Percentiles rank a stretch among this genome's conserved stretches.
Conservation (phyloP, 306 rosid species). For the Quercus dentata region DNA sequence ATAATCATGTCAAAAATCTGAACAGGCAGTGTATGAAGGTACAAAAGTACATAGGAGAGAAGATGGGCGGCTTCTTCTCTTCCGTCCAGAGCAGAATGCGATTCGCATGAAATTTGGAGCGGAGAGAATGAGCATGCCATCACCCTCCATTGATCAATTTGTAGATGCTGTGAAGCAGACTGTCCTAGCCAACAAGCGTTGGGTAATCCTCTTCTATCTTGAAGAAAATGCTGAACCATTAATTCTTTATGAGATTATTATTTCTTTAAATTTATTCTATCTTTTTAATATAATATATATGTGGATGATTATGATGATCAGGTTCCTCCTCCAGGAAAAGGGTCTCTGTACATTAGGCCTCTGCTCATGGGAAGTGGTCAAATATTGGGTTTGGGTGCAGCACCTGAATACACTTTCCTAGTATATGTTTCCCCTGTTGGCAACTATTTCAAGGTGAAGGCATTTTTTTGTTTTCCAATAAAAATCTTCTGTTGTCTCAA, state of each 20-base stretch:
- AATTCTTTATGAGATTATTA: neutral
- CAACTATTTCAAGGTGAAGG: constrained; percentile 72
- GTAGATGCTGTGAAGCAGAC: constrained; percentile 76
- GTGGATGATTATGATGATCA: constrained; percentile 18
- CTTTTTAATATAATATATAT: neutral
- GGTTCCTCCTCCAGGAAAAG: constrained; percentile 88
- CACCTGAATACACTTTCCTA: constrained; percentile 78
- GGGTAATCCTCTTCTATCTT: constrained; percentile 47
- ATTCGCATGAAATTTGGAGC: constrained; percentile 72
- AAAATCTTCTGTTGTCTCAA: too few relatives aligned
- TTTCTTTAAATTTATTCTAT: too few relatives aligned
- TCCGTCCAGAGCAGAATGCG: constrained; percentile 80
- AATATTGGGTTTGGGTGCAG: constrained; percentile 69
- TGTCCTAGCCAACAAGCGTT: constrained; percentile 65
- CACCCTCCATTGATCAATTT: constrained; percentile 69
- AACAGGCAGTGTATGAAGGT: constrained; percentile 85
- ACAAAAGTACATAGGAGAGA: constrained; percentile 75
- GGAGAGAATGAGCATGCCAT: constrained; percentile 83
- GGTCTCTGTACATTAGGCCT: constrained; percentile 83
- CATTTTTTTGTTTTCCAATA: neutral
- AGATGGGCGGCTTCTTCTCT: constrained; percentile 63
- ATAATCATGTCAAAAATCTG: neutral
- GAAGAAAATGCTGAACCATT: neutral
- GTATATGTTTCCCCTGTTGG: constrained; percentile 88
- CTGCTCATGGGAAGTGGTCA: constrained; percentile 83